These are phyloP conservation scores for Rhizopus delemar DNA, from an alignment of 371 early-diverging fungal species.

Conservation along the genomic window DNA sequence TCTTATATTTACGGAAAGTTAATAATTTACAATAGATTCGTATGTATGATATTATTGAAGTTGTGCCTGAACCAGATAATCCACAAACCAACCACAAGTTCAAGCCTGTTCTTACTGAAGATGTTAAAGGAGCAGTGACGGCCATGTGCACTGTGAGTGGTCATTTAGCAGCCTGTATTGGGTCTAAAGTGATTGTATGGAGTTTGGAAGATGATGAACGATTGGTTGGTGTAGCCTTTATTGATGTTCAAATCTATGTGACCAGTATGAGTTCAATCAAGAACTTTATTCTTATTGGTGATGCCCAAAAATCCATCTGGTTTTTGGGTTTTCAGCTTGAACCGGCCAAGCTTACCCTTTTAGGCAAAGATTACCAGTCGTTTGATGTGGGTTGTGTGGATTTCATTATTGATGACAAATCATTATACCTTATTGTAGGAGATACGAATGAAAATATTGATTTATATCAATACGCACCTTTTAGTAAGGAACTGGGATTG, in stretches of 20 bases:
- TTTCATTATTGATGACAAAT: conserved; percentile 76
- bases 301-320: conserved; percentile 89
- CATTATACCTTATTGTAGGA: conserved; percentile 76
- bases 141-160: conserved; percentile 86
- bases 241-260: conserved; percentile 93
- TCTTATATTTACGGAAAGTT: background rate
- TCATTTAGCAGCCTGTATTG: conserved; percentile 87
- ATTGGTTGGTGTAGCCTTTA: conserved; percentile 93
- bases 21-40: conserved; percentile 57
- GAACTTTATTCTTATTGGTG: conserved; percentile 91
- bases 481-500: conserved; percentile 53
- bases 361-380: conserved; percentile 89
- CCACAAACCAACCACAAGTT: conserved; percentile 95
- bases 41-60: conserved; percentile 95
- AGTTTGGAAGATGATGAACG: conserved; percentile 88
- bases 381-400: conserved; percentile 74
- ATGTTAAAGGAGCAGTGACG: conserved; percentile 95
- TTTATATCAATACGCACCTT: conserved; percentile 85
- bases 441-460: conserved; percentile 85
- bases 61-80: conserved; percentile 94
- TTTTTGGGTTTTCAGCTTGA: conserved; percentile 97
- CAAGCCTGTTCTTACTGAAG: conserved; percentile 82
- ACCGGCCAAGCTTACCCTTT: conserved; percentile 83
- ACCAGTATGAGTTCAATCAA: conserved; percentile 83
- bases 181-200: conserved; percentile 90